Evolutionary conservation across 2,329 filamentous ascomycete species (phyloP).

Genomic region (Helotiales sp.): DNA sequence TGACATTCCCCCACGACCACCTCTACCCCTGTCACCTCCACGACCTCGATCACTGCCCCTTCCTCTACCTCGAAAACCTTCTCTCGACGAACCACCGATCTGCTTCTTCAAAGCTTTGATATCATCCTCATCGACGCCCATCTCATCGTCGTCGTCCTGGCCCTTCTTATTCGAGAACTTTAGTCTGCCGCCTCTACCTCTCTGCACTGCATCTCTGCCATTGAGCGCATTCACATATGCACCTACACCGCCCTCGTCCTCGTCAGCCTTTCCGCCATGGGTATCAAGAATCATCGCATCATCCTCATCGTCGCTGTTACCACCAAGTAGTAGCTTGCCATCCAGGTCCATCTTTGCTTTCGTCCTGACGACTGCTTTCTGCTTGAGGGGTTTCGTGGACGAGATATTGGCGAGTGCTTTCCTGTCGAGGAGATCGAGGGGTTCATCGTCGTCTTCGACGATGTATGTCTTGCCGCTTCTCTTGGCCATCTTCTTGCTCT

Average conservation of each 20-base stretch:
- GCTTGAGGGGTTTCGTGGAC: slow-evolving; percentile 78
- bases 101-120: slow-evolving; percentile 58
- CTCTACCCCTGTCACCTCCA: slow-evolving; percentile 47
- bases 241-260: slow-evolving; percentile 61
- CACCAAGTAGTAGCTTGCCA: slow-evolving; percentile 79
- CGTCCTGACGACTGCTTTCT: slow-evolving; percentile 53
- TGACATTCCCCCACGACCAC: slow-evolving; percentile 54
- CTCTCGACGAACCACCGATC: slow-evolving; percentile 41
- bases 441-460: slow-evolving; percentile 91
- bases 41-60: slow-evolving; percentile 42
- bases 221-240: slow-evolving; percentile 74
- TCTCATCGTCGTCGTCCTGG: slow-evolving; percentile 57
- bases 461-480: slow-evolving; percentile 80
- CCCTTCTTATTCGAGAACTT: slow-evolving; percentile 72
- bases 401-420: slow-evolving; percentile 92
- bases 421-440: slow-evolving; percentile 89
- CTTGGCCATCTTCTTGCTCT: slow-evolving; percentile 53
- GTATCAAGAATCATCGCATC: slow-evolving; percentile 70
- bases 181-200: slow-evolving; percentile 69
- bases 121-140: slow-evolving; percentile 53
- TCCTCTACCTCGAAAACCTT: slow-evolving; percentile 40
- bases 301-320: slow-evolving; percentile 56
- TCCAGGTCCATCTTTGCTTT: slow-evolving; percentile 76
- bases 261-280: slow-evolving; percentile 47
- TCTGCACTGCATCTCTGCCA: slow-evolving; percentile 67